These are phyloP conservation scores for Penicillium sp. DNA, from an alignment of 2,329 filamentous ascomycete species.

Conservation along the genomic window DNA sequence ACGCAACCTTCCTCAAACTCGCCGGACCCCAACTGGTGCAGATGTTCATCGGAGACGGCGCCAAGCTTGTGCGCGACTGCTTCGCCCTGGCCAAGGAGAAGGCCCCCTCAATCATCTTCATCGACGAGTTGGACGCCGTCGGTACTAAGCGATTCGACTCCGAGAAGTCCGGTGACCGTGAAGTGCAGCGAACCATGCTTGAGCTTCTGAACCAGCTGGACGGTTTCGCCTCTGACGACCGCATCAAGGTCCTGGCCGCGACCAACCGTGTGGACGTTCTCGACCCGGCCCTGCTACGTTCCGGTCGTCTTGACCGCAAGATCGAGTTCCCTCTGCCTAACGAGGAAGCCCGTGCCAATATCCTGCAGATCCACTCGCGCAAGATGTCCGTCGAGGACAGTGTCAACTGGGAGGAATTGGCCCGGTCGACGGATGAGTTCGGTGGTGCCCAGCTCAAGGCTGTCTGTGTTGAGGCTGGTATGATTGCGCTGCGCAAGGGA, in stretches of 20 bases:
- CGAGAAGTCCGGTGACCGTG: constrained; percentile 94
- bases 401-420: constrained; percentile 95
- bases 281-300: constrained; percentile 86
- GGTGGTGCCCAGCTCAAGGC: constrained; percentile 97
- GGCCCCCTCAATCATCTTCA: constrained; percentile 98
- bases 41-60: constrained; percentile 99
- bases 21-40: constrained; percentile 96
- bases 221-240: constrained; percentile 93
- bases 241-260: constrained; percentile 92
- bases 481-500: constrained; percentile 93
- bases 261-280: constrained; percentile 94
- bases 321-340: constrained; percentile 98
- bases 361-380: constrained; percentile 92
- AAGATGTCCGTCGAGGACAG: constrained; percentile 96
- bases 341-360: constrained; percentile 95
- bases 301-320: constrained; percentile 90
- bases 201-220: constrained; percentile 98
- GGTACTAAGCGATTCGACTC: constrained; percentile 99
- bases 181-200: constrained; percentile 98
- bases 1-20: constrained; percentile 97
- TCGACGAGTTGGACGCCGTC: constrained; percentile 97
- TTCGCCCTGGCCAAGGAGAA: constrained; percentile 98
- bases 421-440: constrained; percentile 96
- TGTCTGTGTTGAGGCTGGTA: constrained; percentile 96
- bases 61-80: constrained; percentile 95